A percentile compares a stretch with the other conserved stretches of the same genome.
phyloP scores from a whole-genome alignment of 140 eudicot genomes.

The Anethum foeniculum region DNA sequence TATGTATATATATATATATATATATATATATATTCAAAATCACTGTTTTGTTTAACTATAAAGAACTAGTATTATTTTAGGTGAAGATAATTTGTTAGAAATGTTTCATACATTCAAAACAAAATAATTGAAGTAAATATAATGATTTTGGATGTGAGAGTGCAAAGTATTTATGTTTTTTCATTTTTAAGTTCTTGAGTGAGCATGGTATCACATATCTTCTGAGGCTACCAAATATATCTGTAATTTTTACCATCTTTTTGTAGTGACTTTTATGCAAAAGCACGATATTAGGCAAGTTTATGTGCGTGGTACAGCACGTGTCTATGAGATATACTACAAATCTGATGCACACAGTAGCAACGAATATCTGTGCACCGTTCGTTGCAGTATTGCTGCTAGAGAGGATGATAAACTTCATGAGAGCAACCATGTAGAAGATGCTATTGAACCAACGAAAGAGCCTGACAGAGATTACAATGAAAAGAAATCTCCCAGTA shows the following conservation, averaged over 20 bases:
- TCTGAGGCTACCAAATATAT: not conserved
- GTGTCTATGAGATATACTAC: constrained; percentile 69
- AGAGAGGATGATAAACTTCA: constrained; percentile 37
- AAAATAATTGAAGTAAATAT: not conserved
- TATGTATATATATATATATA: not conserved
- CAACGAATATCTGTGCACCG: constrained; percentile 78
- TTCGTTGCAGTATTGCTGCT: constrained; percentile 68
- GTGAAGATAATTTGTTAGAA: not conserved
- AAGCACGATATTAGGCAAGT: constrained; percentile 69
- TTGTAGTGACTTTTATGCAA: constrained; percentile 55
- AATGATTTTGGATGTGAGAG: not conserved
- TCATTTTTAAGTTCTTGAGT: not conserved
- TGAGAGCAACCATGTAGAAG: constrained; percentile 29
- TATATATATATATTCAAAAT: not conserved
- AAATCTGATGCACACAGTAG: constrained; percentile 33
- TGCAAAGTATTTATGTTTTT: not conserved
- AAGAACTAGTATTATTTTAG: not conserved
- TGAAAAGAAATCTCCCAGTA: constrained; percentile 20
- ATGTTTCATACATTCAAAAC: not conserved
- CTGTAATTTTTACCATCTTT: constrained; percentile 7
- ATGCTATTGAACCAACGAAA: constrained; percentile 13
- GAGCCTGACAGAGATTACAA: constrained; percentile 13
- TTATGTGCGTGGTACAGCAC: constrained; percentile 81
- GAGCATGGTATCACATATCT: not conserved
- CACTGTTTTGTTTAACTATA: not conserved